Base-by-base conservation (phyloP, 1,139 yeast genomes). In the Blastobotrys niveus region DNA sequence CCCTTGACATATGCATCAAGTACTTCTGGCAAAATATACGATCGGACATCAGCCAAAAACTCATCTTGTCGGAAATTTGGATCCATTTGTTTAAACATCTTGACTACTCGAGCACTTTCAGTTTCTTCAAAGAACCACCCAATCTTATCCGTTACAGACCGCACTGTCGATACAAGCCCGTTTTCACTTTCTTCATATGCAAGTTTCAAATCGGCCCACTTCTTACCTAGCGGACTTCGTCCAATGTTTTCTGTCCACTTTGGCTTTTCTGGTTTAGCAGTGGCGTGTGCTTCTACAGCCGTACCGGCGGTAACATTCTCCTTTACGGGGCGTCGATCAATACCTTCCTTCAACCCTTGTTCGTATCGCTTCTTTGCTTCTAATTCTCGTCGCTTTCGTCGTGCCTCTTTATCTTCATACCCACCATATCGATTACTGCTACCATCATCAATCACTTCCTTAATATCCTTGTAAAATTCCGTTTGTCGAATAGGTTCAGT, bases 401-500 rank as follows among this genome's bases (percentile, higher is more conserved):
- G 81, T 53, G 79, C 78, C 59, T 88, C 97, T 60, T 86, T 87
- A 40, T 83, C 73, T 59, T 88, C 86, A 58, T 84, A 93, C 9
- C 97, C 95, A 58, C 98, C 99, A 63, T 93, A 93, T 25, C 88
- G 72, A 26, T 88, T 81, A 37, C 87, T 77, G 4, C 89, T 75
- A 8, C 96, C 96, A 58, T 91, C 97, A 63, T 88, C 95, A 56
- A 93, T 83, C 21, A 85, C 93, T 45, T 87, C 87, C 49, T 83
- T 77, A 46, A 91, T 85, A 56, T 87, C 94, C 64, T 89, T 85
- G 68, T 89, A 93, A 33, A 87, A 80, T 63, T 82, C 80, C 3
- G 98, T 91, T 51, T 89, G 70, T 64, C 97, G 80, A 45, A 93
- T 94, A 10, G 99, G 99, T 58, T 89, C 96, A 47, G 91, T 82